phyloP scores from a whole-genome alignment of 306 rosid genomes.

The Lupinus albus region DNA sequence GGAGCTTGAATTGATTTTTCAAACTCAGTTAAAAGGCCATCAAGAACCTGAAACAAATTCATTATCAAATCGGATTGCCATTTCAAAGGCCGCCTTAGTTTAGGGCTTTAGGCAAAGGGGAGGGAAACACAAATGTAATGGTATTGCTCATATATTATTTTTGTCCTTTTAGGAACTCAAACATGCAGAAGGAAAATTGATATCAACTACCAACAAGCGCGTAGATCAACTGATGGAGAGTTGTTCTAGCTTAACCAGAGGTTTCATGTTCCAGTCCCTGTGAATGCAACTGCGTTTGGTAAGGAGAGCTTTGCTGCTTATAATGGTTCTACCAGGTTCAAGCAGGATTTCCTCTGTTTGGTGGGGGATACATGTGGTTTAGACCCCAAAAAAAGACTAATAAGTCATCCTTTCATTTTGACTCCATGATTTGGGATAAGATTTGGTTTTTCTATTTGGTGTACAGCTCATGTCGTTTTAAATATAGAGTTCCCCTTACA shows the following conservation, averaged over 20 bases:
- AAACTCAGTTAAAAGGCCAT: constrained; percentile 78
- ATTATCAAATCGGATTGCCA: constrained; percentile 21
- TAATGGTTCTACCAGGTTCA: too few species aligned
- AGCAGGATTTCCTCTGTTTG: too few species aligned
- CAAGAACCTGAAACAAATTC: constrained; percentile 71
- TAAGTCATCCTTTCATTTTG: not conserved
- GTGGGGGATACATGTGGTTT: too few species aligned
- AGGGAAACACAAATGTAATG: not conserved
- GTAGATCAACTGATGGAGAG: too few species aligned
- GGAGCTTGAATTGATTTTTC: constrained; percentile 80
- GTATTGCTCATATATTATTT: not conserved
- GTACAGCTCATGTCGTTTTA: too few species aligned
- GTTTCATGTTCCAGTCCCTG: too few species aligned
- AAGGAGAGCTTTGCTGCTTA: too few species aligned
- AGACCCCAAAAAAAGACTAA: too few species aligned
- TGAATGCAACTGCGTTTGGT: too few species aligned
- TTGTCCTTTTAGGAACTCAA: not conserved
- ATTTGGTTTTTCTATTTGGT: not conserved
- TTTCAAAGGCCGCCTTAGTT: constrained; percentile 11
- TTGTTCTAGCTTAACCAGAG: too few species aligned
- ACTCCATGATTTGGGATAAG: not conserved
- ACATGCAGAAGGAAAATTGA: constrained; percentile 16
- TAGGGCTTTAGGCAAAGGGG: not conserved
- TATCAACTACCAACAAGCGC: too few species aligned
- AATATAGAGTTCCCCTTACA: too few species aligned